These are phyloP conservation scores for Tuber calosporum DNA, from an alignment of 495 filamentous ascomycete species.

Conservation along the genomic window DNA sequence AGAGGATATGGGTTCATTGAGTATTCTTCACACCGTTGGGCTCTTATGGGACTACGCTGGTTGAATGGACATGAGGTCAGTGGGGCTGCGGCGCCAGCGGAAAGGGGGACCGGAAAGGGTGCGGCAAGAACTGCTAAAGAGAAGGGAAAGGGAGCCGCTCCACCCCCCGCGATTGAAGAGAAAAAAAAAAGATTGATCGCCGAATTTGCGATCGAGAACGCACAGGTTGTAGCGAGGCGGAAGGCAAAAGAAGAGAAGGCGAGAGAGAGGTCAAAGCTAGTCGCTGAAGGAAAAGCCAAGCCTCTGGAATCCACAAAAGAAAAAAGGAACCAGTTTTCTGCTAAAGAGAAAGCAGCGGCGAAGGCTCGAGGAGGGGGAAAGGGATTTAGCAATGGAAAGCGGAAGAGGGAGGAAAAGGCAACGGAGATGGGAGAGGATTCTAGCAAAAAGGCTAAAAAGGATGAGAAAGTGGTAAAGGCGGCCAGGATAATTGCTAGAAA, in stretches of 20 bases:
- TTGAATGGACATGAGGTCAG: slow-evolving; percentile 76
- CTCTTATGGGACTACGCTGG: slow-evolving; percentile 90
- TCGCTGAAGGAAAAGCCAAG: slow-evolving; percentile 41
- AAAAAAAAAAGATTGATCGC: slow-evolving; percentile 76
- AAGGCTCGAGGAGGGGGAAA: slow-evolving; percentile 12
- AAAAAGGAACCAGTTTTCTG: slow-evolving; percentile 32
- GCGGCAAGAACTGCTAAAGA: slow-evolving; percentile 26
- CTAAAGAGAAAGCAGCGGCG: slow-evolving; percentile 25
- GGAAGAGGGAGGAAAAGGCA: slow-evolving; percentile 30
- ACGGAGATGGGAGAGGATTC: slow-evolving; percentile 6
- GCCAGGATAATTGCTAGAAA: slow-evolving; percentile 37
- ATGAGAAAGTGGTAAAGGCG: slow-evolving; percentile 21
- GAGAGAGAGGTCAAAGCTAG: slow-evolving; percentile 41
- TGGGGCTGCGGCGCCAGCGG: slow-evolving; percentile 38
- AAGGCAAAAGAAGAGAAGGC: slow-evolving; percentile 63
- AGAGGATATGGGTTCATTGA: slow-evolving; percentile 97
- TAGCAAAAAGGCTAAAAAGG: slow-evolving; percentile 15
- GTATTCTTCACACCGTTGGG: slow-evolving; percentile 87
- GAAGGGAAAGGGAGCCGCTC: slow-evolving; percentile 9
- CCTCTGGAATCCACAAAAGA: slow-evolving; percentile 32
- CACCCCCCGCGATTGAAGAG: slow-evolving; percentile 42
- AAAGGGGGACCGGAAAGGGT: slow-evolving; percentile 24
- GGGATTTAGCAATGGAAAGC: slow-evolving; percentile 20
- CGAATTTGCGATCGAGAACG: slow-evolving; percentile 98
- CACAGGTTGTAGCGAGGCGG: slow-evolving; percentile 76